phyloP scores from a whole-genome alignment of 305 asterid genomes.

The Solanum chacoense region DNA sequence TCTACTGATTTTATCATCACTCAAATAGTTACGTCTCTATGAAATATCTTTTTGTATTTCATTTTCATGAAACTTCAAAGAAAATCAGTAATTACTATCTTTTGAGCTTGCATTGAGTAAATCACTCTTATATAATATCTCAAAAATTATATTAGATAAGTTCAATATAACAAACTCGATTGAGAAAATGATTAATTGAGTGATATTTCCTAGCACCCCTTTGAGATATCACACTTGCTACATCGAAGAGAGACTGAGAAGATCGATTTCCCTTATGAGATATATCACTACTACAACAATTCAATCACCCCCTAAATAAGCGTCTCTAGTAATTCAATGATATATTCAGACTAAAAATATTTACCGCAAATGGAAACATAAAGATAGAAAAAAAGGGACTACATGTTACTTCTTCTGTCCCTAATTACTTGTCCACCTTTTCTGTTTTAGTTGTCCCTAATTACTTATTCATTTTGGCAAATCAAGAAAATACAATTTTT shows the following conservation, averaged over 20 bases:
- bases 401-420: background rate
- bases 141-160: background rate
- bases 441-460: too few species aligned
- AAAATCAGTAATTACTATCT: background rate
- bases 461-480: too few species aligned
- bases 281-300: background rate
- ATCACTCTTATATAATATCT: too few species aligned
- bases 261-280: too few species aligned
- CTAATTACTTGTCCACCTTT: too few species aligned
- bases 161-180: too few species aligned
- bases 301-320: background rate
- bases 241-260: background rate
- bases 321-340: background rate
- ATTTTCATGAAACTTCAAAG: background rate
- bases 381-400: background rate
- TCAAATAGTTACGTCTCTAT: background rate
- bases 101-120: background rate
- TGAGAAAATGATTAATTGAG: background rate
- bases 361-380: background rate
- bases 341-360: background rate
- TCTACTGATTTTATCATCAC: background rate
- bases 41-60: background rate
- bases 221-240: background rate
- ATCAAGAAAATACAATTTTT: too few species aligned
- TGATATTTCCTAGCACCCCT: background rate